Percentiles rank a stretch among this genome's conserved stretches.
Conservation (phyloP, 2,329 filamentous ascomycete genomes). For the Pseudocercospora fijiensis region DNA sequence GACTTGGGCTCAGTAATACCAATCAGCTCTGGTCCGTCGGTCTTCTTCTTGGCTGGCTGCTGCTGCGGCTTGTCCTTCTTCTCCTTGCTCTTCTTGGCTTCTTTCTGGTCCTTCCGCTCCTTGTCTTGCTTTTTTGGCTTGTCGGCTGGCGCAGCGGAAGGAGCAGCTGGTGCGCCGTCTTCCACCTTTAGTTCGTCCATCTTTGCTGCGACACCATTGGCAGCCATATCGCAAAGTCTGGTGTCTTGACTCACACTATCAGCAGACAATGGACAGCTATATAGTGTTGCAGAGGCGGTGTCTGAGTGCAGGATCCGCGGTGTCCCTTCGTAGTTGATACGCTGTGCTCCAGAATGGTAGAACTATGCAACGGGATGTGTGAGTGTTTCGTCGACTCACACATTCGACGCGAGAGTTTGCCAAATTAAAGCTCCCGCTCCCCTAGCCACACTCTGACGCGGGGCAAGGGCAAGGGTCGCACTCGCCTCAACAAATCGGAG, state of each 20-base stretch:
- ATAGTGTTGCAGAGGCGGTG: not conserved
- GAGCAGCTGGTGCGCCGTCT: constrained; percentile 9
- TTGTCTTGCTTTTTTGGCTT: constrained; percentile 39
- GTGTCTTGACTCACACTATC: not conserved
- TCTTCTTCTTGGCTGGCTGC: constrained; percentile 42
- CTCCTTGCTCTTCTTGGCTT: constrained; percentile 31
- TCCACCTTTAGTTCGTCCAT: constrained; percentile 31
- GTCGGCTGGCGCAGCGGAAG: constrained; percentile 26
- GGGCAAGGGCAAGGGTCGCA: too few relatives aligned
- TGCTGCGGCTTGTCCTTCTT: constrained; percentile 35
- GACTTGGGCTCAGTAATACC: constrained; percentile 85
- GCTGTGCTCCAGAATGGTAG: not conserved
- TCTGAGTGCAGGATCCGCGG: not conserved
- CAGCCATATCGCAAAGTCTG: constrained; percentile 20
- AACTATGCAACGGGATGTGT: not conserved
- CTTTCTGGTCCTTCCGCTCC: constrained; percentile 39
- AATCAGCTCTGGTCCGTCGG: constrained; percentile 66
- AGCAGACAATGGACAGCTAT: not conserved
- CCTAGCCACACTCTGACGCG: not conserved
- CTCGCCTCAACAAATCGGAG: not conserved
- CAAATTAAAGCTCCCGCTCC: constrained; percentile 6
- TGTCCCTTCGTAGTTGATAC: not conserved
- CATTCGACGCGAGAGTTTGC: not conserved
- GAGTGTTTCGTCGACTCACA: constrained; percentile 1
- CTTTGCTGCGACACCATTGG: constrained; percentile 30